These are phyloP conservation scores for Boletellus emodensis DNA, from an alignment of 768 basidiomycete genomes.

Conservation along the genomic window DNA sequence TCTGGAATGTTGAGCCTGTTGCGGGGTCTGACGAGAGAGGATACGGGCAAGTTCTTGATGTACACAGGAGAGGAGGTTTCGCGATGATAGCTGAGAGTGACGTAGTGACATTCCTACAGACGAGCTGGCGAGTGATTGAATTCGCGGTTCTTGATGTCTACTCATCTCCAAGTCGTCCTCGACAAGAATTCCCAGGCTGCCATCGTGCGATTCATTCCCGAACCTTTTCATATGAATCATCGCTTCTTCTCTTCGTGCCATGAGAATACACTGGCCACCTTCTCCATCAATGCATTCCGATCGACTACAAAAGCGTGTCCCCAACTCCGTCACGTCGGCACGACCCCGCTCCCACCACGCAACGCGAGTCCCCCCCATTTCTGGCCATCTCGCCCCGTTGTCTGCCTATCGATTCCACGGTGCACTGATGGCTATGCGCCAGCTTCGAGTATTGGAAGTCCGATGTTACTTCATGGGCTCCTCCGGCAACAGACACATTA, in stretches of 20 bases:
- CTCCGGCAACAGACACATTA: conserved; percentile 25
- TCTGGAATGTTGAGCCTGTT: conserved; percentile 8
- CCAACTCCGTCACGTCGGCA: conserved; percentile 36
- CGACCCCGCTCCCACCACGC: conserved; percentile 33
- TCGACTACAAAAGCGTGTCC: conserved; percentile 33
- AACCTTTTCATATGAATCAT: conserved; percentile 27
- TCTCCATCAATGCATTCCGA: conserved; percentile 29
- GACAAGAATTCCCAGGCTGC: conserved; percentile 35
- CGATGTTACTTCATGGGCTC: conserved; percentile 34
- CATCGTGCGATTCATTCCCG: conserved; percentile 31
- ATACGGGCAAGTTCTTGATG: no score
- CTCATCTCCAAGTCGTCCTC: conserved; percentile 42
- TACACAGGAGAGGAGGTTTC: no score
- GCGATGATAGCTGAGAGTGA: no score
- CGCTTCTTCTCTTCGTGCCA: conserved; percentile 33
- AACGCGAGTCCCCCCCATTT: conserved; percentile 29
- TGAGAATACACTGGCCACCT: conserved; percentile 35
- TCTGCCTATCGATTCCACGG: conserved; percentile 31
- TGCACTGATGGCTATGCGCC: conserved; percentile 31
- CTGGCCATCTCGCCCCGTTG: conserved; percentile 11
- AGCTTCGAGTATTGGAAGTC: conserved; percentile 36
- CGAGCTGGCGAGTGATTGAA: no score
- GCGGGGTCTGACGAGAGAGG: no score
- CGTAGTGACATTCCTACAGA: no score
- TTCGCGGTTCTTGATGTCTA: no score